phyloP scores from a whole-genome alignment of 2,329 filamentous ascomycete species.

The Myriosclerotinia duriaeana region DNA sequence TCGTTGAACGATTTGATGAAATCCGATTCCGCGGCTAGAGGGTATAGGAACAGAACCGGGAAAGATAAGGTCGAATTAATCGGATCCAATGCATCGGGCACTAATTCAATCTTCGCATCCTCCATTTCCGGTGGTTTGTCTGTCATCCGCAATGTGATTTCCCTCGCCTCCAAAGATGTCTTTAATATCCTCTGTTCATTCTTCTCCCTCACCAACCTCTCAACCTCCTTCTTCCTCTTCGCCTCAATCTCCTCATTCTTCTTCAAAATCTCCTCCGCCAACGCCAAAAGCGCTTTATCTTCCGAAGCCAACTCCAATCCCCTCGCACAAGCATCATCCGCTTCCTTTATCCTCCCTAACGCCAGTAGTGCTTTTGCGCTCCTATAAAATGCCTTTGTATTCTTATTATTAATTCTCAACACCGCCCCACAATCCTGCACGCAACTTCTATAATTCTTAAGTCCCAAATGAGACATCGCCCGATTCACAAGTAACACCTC shows the following conservation, averaged over 20 bases:
- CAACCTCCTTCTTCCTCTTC: constrained; percentile 55
- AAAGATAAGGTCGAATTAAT: constrained; percentile 66
- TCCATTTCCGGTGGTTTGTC: constrained; percentile 80
- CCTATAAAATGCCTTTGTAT: constrained; percentile 90
- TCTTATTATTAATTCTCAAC: constrained; percentile 73
- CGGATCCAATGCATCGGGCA: constrained; percentile 71
- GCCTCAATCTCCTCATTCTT: constrained; percentile 57
- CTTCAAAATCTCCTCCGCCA: constrained; percentile 63
- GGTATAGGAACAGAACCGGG: constrained; percentile 83
- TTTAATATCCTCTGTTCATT: constrained; percentile 61
- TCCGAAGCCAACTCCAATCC: constrained; percentile 70
- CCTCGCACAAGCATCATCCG: constrained; percentile 72
- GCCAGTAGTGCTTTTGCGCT: constrained; percentile 75
- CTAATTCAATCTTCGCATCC: constrained; percentile 70
- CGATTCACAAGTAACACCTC: constrained; percentile 83
- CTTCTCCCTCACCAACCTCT: constrained; percentile 54
- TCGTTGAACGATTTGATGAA: constrained; percentile 88
- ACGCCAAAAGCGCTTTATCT: constrained; percentile 64
- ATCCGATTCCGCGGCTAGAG: constrained; percentile 76
- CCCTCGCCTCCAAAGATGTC: constrained; percentile 66
- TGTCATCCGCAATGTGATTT: constrained; percentile 66
- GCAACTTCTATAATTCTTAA: constrained; percentile 84
- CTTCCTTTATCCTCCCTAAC: constrained; percentile 76
- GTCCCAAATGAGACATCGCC: constrained; percentile 82
- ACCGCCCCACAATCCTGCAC: constrained; percentile 81